These are phyloP conservation scores for Venturia effusa DNA, from an alignment of 2,329 filamentous ascomycete species.

Conservation along the genomic window DNA sequence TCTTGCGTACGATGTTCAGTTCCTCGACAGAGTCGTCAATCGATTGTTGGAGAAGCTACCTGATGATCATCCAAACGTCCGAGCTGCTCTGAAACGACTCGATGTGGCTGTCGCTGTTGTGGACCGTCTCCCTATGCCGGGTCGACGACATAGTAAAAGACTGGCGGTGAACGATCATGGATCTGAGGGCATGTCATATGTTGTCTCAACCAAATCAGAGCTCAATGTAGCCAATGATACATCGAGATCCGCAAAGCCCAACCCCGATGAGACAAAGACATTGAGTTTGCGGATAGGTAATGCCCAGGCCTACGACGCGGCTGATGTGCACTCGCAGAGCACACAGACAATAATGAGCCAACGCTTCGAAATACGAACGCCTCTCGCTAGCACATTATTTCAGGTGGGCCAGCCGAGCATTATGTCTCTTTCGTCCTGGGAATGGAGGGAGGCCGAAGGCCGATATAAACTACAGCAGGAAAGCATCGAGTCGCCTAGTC, in stretches of 20 bases:
- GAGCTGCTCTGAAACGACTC: background rate
- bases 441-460: background rate
- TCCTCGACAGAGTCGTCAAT: background rate
- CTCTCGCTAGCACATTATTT: constrained; percentile 70
- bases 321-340: background rate
- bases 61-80: background rate
- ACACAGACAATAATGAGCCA: background rate
- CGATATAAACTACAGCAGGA: background rate
- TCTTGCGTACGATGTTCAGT: background rate
- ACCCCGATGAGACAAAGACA: background rate
- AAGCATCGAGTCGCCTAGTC: background rate
- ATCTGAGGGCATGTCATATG: constrained; percentile 25
- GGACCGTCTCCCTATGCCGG: constrained; percentile 22
- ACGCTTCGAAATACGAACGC: constrained; percentile 37
- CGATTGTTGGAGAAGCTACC: background rate
- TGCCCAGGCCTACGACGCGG: background rate
- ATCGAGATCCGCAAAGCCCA: background rate
- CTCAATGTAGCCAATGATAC: background rate
- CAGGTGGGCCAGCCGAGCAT: constrained; percentile 46
- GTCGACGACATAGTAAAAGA: constrained; percentile 1
- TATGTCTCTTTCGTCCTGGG: constrained; percentile 20
- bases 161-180: constrained; percentile 15
- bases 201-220: constrained; percentile 4
- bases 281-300: background rate
- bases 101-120: constrained; percentile 20